These are phyloP conservation scores for Fusarium hainanense DNA, from an alignment of 2,329 filamentous ascomycete genomes.

Conservation along the genomic window DNA sequence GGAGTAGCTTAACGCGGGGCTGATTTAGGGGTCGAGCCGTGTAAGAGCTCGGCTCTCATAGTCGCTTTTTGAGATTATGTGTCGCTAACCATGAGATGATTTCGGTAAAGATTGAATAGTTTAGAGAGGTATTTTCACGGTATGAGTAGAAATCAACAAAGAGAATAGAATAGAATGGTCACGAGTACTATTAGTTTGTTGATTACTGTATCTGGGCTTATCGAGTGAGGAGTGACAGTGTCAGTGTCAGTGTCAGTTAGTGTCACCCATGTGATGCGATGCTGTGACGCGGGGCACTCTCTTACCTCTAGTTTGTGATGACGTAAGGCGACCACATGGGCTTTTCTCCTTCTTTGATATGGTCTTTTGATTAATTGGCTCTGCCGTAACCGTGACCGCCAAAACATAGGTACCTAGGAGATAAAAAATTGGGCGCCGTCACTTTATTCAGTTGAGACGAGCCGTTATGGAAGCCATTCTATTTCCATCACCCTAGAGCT, in stretches of 20 bases:
- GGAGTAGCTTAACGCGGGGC: slow-evolving; percentile 29
- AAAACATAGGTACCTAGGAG: background rate
- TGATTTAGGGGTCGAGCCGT: slow-evolving; percentile 37
- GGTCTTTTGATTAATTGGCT: background rate
- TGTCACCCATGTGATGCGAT: slow-evolving; percentile 36
- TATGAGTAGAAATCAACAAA: background rate
- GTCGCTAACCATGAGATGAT: slow-evolving; percentile 21
- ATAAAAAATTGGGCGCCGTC: background rate
- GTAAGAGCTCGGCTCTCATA: slow-evolving; percentile 29
- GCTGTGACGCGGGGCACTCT: slow-evolving; percentile 32
- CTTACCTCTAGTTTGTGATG: slow-evolving; percentile 15
- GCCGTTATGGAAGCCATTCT: background rate
- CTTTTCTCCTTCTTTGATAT: slow-evolving; percentile 3
- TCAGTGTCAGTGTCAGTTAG: background rate
- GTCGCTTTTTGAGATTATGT: slow-evolving; percentile 5
- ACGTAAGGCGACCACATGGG: slow-evolving; percentile 38
- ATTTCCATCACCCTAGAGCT: background rate
- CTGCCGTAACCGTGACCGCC: background rate
- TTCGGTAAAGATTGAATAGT: background rate
- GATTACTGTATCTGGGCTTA: slow-evolving; percentile 1
- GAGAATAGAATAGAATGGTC: slow-evolving; percentile 16
- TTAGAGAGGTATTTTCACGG: background rate
- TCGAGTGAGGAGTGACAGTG: slow-evolving; percentile 36
- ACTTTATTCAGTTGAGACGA: background rate
- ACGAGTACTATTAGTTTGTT: slow-evolving; percentile 22